Evolutionary conservation across 2,329 filamentous ascomycete genomes (phyloP).

Genomic region (Penicillium sp.): DNA sequence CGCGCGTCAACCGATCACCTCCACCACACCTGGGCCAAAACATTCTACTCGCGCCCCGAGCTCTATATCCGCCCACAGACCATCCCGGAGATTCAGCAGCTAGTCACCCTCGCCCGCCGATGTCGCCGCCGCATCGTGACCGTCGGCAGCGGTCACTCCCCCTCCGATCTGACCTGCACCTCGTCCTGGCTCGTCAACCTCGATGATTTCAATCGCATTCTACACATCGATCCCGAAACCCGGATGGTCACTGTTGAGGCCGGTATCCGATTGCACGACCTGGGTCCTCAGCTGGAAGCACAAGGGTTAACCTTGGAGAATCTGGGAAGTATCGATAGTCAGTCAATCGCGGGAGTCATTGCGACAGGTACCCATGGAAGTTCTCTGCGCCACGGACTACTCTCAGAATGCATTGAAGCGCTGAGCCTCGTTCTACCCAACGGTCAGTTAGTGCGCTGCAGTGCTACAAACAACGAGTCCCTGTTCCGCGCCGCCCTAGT

Average conservation of each 20-base stretch:
- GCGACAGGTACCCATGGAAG: constrained; percentile 92
- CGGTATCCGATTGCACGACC: constrained; percentile 77
- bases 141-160: constrained; percentile 90
- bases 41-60: constrained; percentile 85
- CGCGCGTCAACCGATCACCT: constrained; percentile 69
- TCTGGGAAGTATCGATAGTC: constrained; percentile 90
- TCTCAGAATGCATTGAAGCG: constrained; percentile 74
- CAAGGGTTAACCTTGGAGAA: constrained; percentile 84
- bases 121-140: constrained; percentile 80
- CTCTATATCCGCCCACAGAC: constrained; percentile 85
- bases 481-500: constrained; percentile 87
- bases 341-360: constrained; percentile 90
- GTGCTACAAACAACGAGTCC: constrained; percentile 65
- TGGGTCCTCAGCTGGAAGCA: constrained; percentile 72
- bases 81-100: constrained; percentile 77
- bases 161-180: constrained; percentile 87
- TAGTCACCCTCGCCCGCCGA: constrained; percentile 74
- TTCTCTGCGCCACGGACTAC: constrained; percentile 76
- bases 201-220: constrained; percentile 73
- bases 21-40: constrained; percentile 93
- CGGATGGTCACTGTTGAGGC: constrained; percentile 75
- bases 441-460: constrained; percentile 71
- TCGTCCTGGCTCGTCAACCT: constrained; percentile 94
- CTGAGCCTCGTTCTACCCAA: constrained; percentile 81
- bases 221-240: constrained; percentile 66